phyloP scores from a whole-genome alignment of 2,329 filamentous ascomycete genomes.

The Macrophomina pseudophaseolina region DNA sequence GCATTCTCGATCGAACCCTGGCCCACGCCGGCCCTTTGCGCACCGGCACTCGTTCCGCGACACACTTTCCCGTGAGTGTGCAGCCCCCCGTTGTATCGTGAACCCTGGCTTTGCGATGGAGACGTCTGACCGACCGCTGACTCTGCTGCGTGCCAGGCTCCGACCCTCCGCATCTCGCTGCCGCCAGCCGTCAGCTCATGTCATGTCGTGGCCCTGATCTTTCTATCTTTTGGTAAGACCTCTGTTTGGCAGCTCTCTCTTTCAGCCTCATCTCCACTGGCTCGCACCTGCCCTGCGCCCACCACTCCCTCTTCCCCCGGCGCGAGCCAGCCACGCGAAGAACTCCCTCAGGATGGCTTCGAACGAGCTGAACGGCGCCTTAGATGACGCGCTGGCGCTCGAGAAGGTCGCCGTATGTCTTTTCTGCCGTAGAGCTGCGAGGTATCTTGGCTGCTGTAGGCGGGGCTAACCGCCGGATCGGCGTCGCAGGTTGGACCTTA shows the following conservation, averaged over 20 bases:
- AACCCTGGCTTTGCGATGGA: conserved; percentile 22
- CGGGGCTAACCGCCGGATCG: conserved; percentile 36
- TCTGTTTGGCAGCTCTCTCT: conserved; percentile 25
- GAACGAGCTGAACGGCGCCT: conserved; percentile 34
- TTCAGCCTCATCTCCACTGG: conserved; percentile 20
- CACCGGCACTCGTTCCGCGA: conserved; percentile 18
- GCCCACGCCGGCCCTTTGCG: conserved; percentile 23
- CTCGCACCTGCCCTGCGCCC: conserved; percentile 17
- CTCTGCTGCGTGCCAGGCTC: conserved; percentile 23
- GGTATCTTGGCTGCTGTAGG: conserved; percentile 2
- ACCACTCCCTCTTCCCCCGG: conserved; percentile 21
- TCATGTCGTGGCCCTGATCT: conserved; percentile 28
- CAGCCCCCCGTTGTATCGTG: conserved; percentile 22
- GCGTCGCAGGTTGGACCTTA: conserved; percentile 44
- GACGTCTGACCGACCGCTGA: conserved; percentile 25
- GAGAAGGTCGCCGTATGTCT: conserved; percentile 47
- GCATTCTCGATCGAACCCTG: conserved; percentile 22
- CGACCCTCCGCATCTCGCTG: conserved; percentile 22
- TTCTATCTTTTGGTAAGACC: conserved; percentile 32
- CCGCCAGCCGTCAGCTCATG: conserved; percentile 27
- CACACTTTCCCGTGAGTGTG: conserved; percentile 23
- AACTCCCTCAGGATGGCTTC: conserved; percentile 31
- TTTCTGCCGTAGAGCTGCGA: background rate
- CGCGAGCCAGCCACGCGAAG: conserved; percentile 17
- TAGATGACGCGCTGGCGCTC: conserved; percentile 44